Base-by-base conservation (phyloP, 495 filamentous ascomycete genomes). In the Lasiosphaeria hispida region DNA sequence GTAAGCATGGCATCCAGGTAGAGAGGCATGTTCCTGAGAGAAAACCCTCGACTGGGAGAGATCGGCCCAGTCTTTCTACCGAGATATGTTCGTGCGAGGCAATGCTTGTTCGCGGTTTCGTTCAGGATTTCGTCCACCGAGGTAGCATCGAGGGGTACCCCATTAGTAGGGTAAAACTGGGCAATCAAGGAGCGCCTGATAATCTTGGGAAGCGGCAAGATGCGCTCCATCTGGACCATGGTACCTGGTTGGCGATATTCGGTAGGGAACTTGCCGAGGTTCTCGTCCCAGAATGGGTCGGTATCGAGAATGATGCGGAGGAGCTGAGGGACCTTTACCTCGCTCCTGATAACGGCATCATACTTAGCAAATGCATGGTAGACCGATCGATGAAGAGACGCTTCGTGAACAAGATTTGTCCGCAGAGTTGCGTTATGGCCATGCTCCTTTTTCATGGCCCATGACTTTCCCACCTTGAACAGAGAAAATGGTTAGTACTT, bases 21-120 rank as follows among this genome's bases (percentile, higher is more conserved):
- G 18, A 70, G 40, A 4, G 63, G 62, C 38, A 70, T 65, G 45
- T 72, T 70, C 7, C 60, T 23, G n/a, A 72, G 55, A 0, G 57
- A 61, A 17, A 52, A 49, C 30, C n/a, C 23, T 45, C 9, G 5
- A 18, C 38, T 58, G n/a, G 55, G 17, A 37, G 23, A 51, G 42
- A 44, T 44, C n/a, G 42, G 42, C 42, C 53, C 41, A 37, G 40
- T 44, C 17, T 44, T 44, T 55, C 30, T 55, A 4, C 41, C 55
- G 30, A 51, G 55, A 38, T 51, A 58, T 48, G 47, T 58, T 43
- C 55, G 55, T 33, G 39, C 55, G 45, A 58, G 55, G 53, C 67
- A 72, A 41, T 72, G 54, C 41, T 68, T 62, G 40, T 72, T 69
- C 34, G 54, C 44, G 8, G 33, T 38, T 23, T 64, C 50, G n/a